Percentiles rank a stretch among this genome's conserved stretches.
Conservation (phyloP, 345 rosid species). For the Citrus australasica region DNA sequence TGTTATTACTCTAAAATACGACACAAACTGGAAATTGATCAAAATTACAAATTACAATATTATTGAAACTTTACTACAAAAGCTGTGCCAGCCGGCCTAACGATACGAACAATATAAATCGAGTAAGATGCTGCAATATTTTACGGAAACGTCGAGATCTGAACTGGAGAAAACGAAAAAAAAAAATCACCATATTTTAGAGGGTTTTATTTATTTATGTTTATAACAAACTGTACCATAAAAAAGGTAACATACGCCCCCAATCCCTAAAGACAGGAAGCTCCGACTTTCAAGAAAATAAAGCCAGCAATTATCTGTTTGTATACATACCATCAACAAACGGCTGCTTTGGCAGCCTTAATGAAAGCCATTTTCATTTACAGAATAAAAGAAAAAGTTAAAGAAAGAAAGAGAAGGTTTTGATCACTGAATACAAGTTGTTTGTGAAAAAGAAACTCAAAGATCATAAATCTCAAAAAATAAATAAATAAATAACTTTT, state of each 20-base stretch:
- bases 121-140: neutral
- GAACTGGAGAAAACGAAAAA: neutral
- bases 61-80: neutral
- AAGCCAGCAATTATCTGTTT: neutral
- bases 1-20: too few species aligned
- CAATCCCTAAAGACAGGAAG: neutral
- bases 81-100: neutral
- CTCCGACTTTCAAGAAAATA: neutral
- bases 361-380: neutral
- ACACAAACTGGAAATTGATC: neutral
- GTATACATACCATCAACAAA: neutral
- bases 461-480: too few species aligned
- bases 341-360: neutral
- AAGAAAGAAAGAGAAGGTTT: too few species aligned
- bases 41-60: neutral
- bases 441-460: too few species aligned
- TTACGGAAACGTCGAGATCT: conserved; percentile 11
- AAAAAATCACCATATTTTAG: neutral
- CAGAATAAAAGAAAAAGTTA: too few species aligned
- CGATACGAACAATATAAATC: neutral
- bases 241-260: neutral
- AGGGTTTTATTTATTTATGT: neutral
- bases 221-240: neutral
- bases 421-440: too few species aligned
- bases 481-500: too few species aligned